Base-by-base conservation (phyloP, 2,329 filamentous ascomycete genomes). In the Esteya vermicola region DNA sequence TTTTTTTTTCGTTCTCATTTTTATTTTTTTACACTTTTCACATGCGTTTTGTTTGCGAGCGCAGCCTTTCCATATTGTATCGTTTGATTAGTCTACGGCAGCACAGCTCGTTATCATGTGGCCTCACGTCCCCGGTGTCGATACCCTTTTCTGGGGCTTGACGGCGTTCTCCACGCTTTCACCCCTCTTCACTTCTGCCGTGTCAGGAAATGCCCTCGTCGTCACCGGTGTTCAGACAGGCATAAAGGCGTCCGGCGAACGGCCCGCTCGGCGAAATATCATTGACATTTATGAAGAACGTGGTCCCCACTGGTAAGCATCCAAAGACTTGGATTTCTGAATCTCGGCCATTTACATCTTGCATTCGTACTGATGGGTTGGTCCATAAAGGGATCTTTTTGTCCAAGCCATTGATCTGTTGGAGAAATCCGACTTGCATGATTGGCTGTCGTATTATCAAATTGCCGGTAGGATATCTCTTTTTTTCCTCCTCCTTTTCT, bases 401-500 rank as follows among this genome's bases (percentile, higher is more conserved):
- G 57, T 73, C 20, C 61, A 60, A 31, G 63, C 65, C 12, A 50
- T 72, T 16, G 51, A 53, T 27, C 54, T 57, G 19, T 57, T 72
- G 45, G 62, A 70, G 41, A 54, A 55, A 3, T 52, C 51, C 22
- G 49, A 61, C 42, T 54, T 64, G 39, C 50, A 53, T 6, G 59
- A 72, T 28, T 56, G 58, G 35, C 46, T 58, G 41, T 73, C 69
- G 2, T 72, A 63, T 50, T 73, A 69, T 47, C 61, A 68, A 40
- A 52, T 74, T 42, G 52, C 57, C 36, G 68, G 69, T 66, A 55
- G 44, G 52, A 43, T 14, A n/a, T n/a, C n/a, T n/a, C n/a, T 7
- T 7, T 8, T n/a, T 6, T 18, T 16, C n/a, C 8, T 18, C 8
- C 4, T 16, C 2, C 9, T 12, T 4, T 35, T 25, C 36, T 23